Percentiles rank a stretch among this genome's conserved stretches.
Conservation (phyloP, 2,329 filamentous ascomycete genomes). For the Talaromyces atroroseus region DNA sequence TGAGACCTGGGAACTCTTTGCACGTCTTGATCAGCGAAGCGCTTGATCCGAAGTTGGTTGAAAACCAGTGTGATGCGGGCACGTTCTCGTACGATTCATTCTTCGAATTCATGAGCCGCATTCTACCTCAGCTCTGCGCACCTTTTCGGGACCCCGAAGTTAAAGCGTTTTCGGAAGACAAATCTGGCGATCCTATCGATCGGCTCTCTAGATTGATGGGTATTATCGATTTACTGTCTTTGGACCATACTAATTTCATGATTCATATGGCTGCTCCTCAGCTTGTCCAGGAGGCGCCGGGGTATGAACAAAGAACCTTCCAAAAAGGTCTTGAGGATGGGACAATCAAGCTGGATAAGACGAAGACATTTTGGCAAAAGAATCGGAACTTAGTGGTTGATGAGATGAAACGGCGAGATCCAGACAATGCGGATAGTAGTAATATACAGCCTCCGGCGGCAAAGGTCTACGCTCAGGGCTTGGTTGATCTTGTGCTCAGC, state of each 20-base stretch:
- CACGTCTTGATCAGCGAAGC: constrained; percentile 57
- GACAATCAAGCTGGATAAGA: constrained; percentile 47
- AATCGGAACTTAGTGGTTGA: constrained; percentile 38
- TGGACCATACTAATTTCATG: constrained; percentile 63
- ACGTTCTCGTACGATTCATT: constrained; percentile 60
- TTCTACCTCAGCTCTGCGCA: constrained; percentile 60
- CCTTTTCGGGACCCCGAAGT: constrained; percentile 59
- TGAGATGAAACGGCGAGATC: constrained; percentile 47
- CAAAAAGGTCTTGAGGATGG: constrained; percentile 50
- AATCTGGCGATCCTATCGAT: constrained; percentile 53
- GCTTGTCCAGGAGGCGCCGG: constrained; percentile 55
- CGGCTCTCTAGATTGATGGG: constrained; percentile 59
- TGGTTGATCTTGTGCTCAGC: constrained; percentile 54
- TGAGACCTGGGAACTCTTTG: constrained; percentile 57
- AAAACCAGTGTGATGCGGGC: constrained; percentile 53
- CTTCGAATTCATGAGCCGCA: constrained; percentile 58
- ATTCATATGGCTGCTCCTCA: constrained; percentile 56
- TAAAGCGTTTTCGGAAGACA: constrained; percentile 49
- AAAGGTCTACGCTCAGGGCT: constrained; percentile 54
- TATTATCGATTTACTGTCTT: constrained; percentile 56
- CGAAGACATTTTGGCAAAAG: constrained; percentile 51
- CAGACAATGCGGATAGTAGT: constrained; percentile 28
- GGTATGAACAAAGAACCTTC: constrained; percentile 58
- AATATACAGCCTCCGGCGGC: constrained; percentile 30
- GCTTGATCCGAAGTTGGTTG: constrained; percentile 54